These are phyloP conservation scores for Zelopaecilomyces penicillatus DNA, from an alignment of 2,329 filamentous ascomycete genomes.

Conservation along the genomic window DNA sequence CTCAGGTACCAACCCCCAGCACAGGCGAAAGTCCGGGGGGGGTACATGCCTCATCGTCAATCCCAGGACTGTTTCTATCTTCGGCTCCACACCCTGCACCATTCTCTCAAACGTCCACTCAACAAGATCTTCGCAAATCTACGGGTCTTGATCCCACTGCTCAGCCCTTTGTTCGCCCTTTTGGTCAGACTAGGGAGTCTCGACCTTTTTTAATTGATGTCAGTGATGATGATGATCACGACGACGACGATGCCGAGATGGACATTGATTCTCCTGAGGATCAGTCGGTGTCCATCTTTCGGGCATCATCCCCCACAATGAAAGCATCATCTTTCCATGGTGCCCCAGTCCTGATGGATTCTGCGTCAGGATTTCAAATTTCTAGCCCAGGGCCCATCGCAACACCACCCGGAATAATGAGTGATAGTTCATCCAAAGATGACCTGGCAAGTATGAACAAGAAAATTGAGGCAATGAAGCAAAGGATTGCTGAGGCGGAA, in stretches of 20 bases:
- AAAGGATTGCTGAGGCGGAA: slow-evolving; percentile 50
- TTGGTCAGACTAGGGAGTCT: slow-evolving; percentile 49
- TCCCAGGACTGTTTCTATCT: slow-evolving; percentile 30
- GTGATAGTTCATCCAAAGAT: slow-evolving; percentile 27
- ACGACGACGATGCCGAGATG: slow-evolving; percentile 58
- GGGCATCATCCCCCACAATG: slow-evolving; percentile 22
- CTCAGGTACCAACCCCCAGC: background rate
- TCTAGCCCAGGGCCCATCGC: slow-evolving; percentile 31
- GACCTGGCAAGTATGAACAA: slow-evolving; percentile 45
- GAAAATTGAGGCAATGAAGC: slow-evolving; percentile 53
- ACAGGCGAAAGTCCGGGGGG: background rate
- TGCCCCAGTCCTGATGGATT: slow-evolving; percentile 36
- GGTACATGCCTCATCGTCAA: slow-evolving; percentile 15
- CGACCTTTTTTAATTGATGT: slow-evolving; percentile 72
- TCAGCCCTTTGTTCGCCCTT: slow-evolving; percentile 48
- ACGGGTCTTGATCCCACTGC: slow-evolving; percentile 56
- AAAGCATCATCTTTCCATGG: slow-evolving; percentile 33
- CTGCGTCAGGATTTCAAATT: slow-evolving; percentile 27
- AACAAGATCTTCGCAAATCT: slow-evolving; percentile 50
- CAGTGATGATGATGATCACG: slow-evolving; percentile 67
- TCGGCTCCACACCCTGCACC: slow-evolving; percentile 18
- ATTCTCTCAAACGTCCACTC: slow-evolving; percentile 11
- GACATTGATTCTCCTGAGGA: slow-evolving; percentile 51
- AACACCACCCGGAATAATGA: slow-evolving; percentile 29
- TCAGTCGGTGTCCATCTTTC: slow-evolving; percentile 26